Base-by-base conservation (phyloP, 1,284 basidiomycete species). In the Heterobasidion occidentale region DNA sequence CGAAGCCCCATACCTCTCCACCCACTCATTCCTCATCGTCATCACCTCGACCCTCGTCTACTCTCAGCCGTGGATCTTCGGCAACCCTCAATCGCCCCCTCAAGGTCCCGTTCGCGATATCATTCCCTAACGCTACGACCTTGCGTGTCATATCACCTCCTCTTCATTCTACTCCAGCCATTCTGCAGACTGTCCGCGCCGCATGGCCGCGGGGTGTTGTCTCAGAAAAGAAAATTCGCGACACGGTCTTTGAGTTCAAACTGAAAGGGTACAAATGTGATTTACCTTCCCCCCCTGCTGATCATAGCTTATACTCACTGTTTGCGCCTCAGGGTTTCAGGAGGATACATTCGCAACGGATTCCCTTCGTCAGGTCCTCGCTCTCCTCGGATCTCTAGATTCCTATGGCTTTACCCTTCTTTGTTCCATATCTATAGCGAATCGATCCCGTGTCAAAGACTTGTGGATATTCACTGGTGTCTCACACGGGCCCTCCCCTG, bases 191-290 rank as follows among this genome's bases (percentile, higher is more conserved):
- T n/a, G 86, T 90, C 14, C 78, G 88, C 58, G 77, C 75, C 9
- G 80, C 88, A 17, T 90, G 88, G 88, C 88, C 88, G 17, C 77
- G 86, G 61, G 88, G 88, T 19, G 85, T 90, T 12, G 78, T 84
- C 8, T 81, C 81, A 1, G 88, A 90, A 68, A 88, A 84, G 74
- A 90, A 86, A 65, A 74, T 88, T 1, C 83, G 80, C 9, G 81
- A 86, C 36, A 78, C 79, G 54, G 80, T 80, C 15, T 90, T 80
- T 64, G 88, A 90, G 67, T 90, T 90, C 70, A 89, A 86, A 65
- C 73, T 90, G 55, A 88, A 87, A 63, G 88, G 88, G 15, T 90
- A 90, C 67, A 83, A 78, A 73, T 88, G 88, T 89, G 55, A 36
- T 58, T 52, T 35, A 9, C 54, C 38, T 48, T 36, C 51, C 44